Conservation (phyloP, 192 early-diverging fungal species). For the Backusella liffmaniae region DNA sequence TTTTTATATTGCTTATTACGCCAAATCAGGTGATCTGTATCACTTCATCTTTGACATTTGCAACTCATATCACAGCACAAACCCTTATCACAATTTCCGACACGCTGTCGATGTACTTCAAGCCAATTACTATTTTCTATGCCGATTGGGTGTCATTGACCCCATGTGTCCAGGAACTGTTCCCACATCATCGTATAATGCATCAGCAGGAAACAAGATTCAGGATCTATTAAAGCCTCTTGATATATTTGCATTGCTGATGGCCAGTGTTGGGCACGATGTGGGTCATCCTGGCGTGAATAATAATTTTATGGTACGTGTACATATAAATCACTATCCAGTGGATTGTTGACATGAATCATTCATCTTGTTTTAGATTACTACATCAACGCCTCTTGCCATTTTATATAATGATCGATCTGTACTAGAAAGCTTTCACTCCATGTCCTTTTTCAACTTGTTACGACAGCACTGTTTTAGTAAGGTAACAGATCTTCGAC, state of each 20-base stretch:
- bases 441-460: constrained; percentile 67
- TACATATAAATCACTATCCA: too few species aligned
- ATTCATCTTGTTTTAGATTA: constrained; percentile 44
- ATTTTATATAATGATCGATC: constrained; percentile 91
- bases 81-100: constrained; percentile 92
- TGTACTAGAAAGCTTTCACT: constrained; percentile 97
- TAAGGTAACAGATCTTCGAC: not conserved
- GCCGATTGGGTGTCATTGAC: constrained; percentile 54
- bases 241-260: constrained; percentile 70
- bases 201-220: constrained; percentile 2
- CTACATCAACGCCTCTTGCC: constrained; percentile 77
- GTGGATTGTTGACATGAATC: too few species aligned
- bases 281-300: constrained; percentile 93
- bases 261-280: constrained; percentile 79
- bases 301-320: constrained; percentile 80
- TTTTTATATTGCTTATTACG: not conserved
- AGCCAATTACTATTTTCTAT: constrained; percentile 81
- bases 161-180: not conserved
- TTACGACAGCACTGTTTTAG: constrained; percentile 49
- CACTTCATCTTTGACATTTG: constrained; percentile 14
- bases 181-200: not conserved
- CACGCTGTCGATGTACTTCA: constrained; percentile 95
- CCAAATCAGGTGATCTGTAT: constrained; percentile 10
- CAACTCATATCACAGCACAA: constrained; percentile 58
- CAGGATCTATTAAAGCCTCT: constrained; percentile 47